These are phyloP conservation scores for Caloboletus firmus DNA, from an alignment of 1,284 basidiomycete genomes.

Conservation along the genomic window DNA sequence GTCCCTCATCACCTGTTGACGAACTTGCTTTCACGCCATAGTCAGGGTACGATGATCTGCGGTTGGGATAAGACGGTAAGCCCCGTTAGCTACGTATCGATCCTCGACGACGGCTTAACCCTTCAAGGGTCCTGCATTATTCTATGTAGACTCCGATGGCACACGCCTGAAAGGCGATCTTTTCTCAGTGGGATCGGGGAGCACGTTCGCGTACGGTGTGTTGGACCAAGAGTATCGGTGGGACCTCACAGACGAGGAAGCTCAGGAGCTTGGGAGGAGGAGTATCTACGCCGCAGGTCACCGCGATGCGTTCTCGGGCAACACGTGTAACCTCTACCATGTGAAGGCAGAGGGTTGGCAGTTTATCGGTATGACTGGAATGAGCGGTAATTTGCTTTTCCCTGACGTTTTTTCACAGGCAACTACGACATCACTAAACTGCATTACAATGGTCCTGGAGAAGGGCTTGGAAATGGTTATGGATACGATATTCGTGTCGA, in stretches of 20 bases:
- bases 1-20: slow-evolving; percentile 3
- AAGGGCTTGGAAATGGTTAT: slow-evolving; percentile 66
- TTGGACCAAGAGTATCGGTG: slow-evolving; percentile 95
- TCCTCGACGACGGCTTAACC: not conserved
- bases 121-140: slow-evolving; percentile 85
- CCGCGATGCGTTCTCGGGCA: slow-evolving; percentile 97
- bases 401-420: slow-evolving; percentile 45
- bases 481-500: slow-evolving; percentile 70
- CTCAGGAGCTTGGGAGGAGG: slow-evolving; percentile 90
- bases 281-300: slow-evolving; percentile 98
- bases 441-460: slow-evolving; percentile 81
- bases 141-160: slow-evolving; percentile 98
- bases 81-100: slow-evolving; percentile 12
- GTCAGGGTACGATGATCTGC: slow-evolving; percentile 97
- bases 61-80: slow-evolving; percentile 98
- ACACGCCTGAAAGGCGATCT: slow-evolving; percentile 93
- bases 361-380: slow-evolving; percentile 71
- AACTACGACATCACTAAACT: slow-evolving; percentile 80
- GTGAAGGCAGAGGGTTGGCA: slow-evolving; percentile 94
- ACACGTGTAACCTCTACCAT: slow-evolving; percentile 95
- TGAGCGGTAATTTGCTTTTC: not conserved
- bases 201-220: slow-evolving; percentile 98
- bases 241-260: slow-evolving; percentile 93
- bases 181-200: slow-evolving; percentile 98
- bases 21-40: slow-evolving; percentile 3